phyloP scores from a whole-genome alignment of 345 rosid genomes.

The Eucalyptus marginata region DNA sequence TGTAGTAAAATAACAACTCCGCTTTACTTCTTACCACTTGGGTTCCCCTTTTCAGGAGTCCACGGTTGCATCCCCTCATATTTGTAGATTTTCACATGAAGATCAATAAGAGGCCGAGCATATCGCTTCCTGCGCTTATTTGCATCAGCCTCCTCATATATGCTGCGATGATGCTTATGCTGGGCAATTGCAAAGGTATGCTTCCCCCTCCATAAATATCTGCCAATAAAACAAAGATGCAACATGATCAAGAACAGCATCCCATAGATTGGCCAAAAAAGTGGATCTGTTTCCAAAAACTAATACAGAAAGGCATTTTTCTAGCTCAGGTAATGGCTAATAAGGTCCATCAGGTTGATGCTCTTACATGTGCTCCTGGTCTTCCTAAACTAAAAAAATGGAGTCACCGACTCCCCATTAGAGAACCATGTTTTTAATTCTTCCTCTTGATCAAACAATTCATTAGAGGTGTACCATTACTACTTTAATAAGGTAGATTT shows the following conservation, averaged over 20 bases:
- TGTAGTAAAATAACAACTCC: not conserved
- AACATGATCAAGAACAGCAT: not conserved
- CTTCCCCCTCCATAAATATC: constrained; percentile 91
- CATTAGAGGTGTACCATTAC: not conserved
- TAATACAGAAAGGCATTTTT: not conserved
- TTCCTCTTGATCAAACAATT: not conserved
- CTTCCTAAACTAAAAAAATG: not conserved
- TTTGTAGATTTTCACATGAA: constrained; percentile 89
- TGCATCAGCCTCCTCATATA: constrained; percentile 97
- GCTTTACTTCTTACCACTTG: constrained; percentile 44
- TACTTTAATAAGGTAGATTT: not conserved
- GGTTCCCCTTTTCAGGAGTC: constrained; percentile 58
- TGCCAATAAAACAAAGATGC: constrained; percentile 1
- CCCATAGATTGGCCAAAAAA: not conserved
- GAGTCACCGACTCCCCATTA: not conserved
- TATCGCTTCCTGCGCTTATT: constrained; percentile 90
- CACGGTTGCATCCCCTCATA: constrained; percentile 91
- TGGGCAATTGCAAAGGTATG: constrained; percentile 89
- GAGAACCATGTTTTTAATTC: not conserved
- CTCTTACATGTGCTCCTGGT: not conserved
- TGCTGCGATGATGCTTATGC: constrained; percentile 77
- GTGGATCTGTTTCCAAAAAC: not conserved
- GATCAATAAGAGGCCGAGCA: constrained; percentile 91
- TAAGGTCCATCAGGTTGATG: not conserved
- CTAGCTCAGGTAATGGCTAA: not conserved